Conservation (phyloP, 2,329 filamentous ascomycete genomes). For the Beauveria sp. region DNA sequence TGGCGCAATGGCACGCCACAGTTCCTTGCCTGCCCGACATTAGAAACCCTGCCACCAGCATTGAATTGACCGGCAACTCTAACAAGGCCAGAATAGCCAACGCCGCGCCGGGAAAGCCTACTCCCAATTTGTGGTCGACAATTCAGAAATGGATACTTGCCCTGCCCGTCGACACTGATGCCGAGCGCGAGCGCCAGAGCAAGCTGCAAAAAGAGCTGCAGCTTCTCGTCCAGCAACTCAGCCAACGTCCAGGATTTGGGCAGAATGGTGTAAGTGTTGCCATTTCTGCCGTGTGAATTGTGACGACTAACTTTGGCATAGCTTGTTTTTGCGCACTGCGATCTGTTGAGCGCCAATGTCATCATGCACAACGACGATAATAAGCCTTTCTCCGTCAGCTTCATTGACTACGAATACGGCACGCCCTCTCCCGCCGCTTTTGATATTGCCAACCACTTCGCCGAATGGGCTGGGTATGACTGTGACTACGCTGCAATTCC, state of each 20-base stretch:
- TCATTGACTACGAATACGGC: slow-evolving; percentile 98
- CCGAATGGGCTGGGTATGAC: slow-evolving; percentile 95
- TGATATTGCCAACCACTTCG: slow-evolving; percentile 95
- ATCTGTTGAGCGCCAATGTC: slow-evolving; percentile 92
- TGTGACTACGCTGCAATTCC: slow-evolving; percentile 84
- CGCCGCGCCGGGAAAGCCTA: slow-evolving; percentile 57
- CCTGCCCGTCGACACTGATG: slow-evolving; percentile 64
- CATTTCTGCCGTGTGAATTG: background rate
- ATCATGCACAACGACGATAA: slow-evolving; percentile 56
- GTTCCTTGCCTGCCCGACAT: slow-evolving; percentile 47
- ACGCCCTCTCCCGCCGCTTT: slow-evolving; percentile 91
- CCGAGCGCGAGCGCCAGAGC: slow-evolving; percentile 59
- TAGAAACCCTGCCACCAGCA: slow-evolving; percentile 19
- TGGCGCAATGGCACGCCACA: slow-evolving; percentile 88
- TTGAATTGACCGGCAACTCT: slow-evolving; percentile 19
- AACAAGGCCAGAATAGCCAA: slow-evolving; percentile 37
- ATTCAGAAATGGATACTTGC: slow-evolving; percentile 94
- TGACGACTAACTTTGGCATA: slow-evolving; percentile 24
- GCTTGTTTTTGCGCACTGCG: slow-evolving; percentile 91
- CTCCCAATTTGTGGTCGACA: slow-evolving; percentile 89
- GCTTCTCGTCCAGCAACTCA: slow-evolving; percentile 61
- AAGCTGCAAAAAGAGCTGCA: slow-evolving; percentile 68
- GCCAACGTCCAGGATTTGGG: slow-evolving; percentile 69
- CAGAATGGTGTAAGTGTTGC: slow-evolving; percentile 56
- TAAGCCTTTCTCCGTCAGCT: slow-evolving; percentile 49